Conservation (phyloP, 1,284 basidiomycete species). For the Trichosporon sp. region DNA sequence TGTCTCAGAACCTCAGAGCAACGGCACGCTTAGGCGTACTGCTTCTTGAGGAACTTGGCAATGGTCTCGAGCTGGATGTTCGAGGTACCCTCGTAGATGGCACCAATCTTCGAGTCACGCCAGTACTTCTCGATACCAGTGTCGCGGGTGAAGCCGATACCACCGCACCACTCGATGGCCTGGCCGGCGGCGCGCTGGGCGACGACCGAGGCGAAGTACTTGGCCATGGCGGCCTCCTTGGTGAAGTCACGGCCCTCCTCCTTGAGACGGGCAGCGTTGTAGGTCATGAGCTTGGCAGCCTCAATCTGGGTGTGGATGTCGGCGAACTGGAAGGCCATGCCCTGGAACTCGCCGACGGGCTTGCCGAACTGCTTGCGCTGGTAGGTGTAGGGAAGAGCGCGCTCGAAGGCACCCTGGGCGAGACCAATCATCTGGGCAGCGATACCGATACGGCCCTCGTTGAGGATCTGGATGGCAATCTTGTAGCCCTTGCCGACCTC, state of each 20-base stretch:
- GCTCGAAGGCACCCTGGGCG: conserved; percentile 93
- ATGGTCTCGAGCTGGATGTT: conserved; percentile 98
- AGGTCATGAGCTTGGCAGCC: conserved; percentile 84
- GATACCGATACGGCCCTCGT: conserved; percentile 96
- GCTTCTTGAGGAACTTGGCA: conserved; percentile 66
- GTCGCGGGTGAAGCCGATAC: conserved; percentile 89
- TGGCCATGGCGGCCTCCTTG: conserved; percentile 95
- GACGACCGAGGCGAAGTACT: conserved; percentile 80
- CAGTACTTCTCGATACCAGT: conserved; percentile 91
- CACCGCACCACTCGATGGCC: conserved; percentile 97
- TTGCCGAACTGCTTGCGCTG: conserved; percentile 88
- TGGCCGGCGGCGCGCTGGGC: conserved; percentile 80
- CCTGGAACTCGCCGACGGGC: conserved; percentile 73
- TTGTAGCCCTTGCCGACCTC: conserved; percentile 86
- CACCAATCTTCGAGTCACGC: conserved; percentile 92
- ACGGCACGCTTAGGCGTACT: conserved; percentile 22
- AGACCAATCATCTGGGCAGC: conserved; percentile 96
- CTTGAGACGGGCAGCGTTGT: conserved; percentile 85
- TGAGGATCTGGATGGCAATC: conserved; percentile 95
- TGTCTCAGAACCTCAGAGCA: not conserved
- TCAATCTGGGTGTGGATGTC: conserved; percentile 84
- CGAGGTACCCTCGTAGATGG: conserved; percentile 91
- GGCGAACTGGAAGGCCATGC: conserved; percentile 93
- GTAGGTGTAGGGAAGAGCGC: conserved; percentile 86
- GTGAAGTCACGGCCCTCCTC: conserved; percentile 84